Evolutionary conservation across 345 rosid species (phyloP), one percentile per base, ranked within the genome.

Genomic region (Reutealis trisperma): DNA sequence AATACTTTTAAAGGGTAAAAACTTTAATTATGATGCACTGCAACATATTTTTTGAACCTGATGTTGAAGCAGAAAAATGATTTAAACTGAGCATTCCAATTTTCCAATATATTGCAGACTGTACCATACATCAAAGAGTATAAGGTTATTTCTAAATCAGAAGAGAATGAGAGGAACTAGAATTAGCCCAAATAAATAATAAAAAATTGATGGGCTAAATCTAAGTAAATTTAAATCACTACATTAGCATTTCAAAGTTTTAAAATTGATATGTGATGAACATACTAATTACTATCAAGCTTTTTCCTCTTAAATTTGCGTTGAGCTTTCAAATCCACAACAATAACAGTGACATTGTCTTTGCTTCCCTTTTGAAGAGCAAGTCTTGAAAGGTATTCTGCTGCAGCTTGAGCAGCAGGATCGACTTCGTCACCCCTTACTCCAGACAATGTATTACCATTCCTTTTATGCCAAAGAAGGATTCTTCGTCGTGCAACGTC

Each of bases 331-430:
- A 92, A 76, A 83, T 92, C 96, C 45, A 92, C 88, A 16, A 89
- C 93, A 51, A 89, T 82, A 19, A 92, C 96, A 61, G 88, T 89
- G 54, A 91, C 90, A 55, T 94, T 91, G 85, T 90, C 98, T 81
- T 89, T 85, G 90, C 98, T 91, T 80, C 98, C 98, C 75, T 72
- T 89, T 2, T 86, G 88, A 51, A 91, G 85, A 61, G 97, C 98
- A 77, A 91, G 84, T 82, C 76, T 85, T 0, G 91, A 80, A 52
- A 94, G 86, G 81, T 79, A 86, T 72, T 91, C 92, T 0, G 94
- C 92, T 7, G 98, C 98, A 0, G 94, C 89, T 82, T 88, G 90
- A 18, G 97, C 94, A 0, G 97, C 94, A 18, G 87, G 89, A 73
- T 89, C 89, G 45, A 71, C 76, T 42, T 82, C 92, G 8, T 75